Base-by-base conservation (phyloP, 331 rosid genomes). In the Saraca asoca region DNA sequence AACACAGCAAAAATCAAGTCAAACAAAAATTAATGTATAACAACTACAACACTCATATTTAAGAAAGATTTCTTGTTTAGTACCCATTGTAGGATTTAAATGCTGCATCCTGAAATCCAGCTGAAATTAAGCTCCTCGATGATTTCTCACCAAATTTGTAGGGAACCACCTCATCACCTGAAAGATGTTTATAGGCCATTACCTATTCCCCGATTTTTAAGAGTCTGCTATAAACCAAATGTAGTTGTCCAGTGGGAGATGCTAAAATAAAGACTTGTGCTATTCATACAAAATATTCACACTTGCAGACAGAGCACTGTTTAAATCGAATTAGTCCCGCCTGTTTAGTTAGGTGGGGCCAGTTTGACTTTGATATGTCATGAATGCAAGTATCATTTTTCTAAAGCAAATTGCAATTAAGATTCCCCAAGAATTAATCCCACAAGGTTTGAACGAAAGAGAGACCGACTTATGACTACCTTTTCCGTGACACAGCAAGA, bases 401-500 rank as follows among this genome's bases (percentile, higher is more conserved):
- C 31, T 39, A 39, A 38, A 9, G 43, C 43, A 62, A n/a, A 48
- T 18, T 13, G n/a, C 39, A n/a, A 44, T n/a, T 3, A 44, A 5
- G 24, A 13, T 62, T 62, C 45, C 54, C 42, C 24, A n/a, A 14
- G 7, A 12, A 62, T 37, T 42, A 19, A 43, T 55, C 20, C 50
- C 34, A 37, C 6, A 49, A 10, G 5, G 8, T 57, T 48, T 51
- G 45, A 43, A 13, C 11, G 9, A n/a, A 10, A 50, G 50, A 48
- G 41, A 48, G 1, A 24, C 2, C 19, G 33, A 39, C 11, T 39
- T 2, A n/a, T 38, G 61, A 63, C 33, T 75, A 94, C 99, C 92
- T 90, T 90, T 85, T 70, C 99, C 99, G 72, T 94, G 99, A 74
- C 97, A 94, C 38, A 94, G 84, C 73, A 94, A 77, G 75, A 90